These are phyloP conservation scores for Penicillium fuscoglaucum DNA, from an alignment of 2,329 filamentous ascomycete species.

Conservation along the genomic window DNA sequence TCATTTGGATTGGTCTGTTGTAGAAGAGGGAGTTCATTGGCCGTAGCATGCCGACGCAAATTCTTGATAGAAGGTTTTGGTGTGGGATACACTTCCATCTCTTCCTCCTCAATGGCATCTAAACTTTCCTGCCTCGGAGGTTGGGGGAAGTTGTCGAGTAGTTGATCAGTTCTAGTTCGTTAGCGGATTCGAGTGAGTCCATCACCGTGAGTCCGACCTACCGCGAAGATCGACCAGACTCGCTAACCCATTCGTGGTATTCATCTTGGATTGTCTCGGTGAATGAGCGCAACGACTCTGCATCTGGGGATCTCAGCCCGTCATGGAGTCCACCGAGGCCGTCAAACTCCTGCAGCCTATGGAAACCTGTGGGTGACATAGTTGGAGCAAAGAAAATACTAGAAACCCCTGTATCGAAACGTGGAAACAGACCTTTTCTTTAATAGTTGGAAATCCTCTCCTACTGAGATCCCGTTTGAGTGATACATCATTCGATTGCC, in stretches of 20 bases:
- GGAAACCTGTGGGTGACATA: slow-evolving; percentile 19
- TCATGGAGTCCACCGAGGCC: not conserved
- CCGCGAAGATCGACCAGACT: slow-evolving; percentile 20
- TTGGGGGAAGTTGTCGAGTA: slow-evolving; percentile 28
- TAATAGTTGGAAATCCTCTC: slow-evolving; percentile 11
- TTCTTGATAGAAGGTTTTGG: slow-evolving; percentile 29
- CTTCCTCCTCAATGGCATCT: slow-evolving; percentile 19
- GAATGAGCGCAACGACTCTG: slow-evolving; percentile 23
- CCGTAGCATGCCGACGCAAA: slow-evolving; percentile 28
- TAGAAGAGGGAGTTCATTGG: slow-evolving; percentile 31
- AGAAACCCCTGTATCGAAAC: not conserved
- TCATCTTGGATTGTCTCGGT: slow-evolving; percentile 20
- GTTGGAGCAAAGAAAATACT: not conserved
- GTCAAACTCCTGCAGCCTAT: not conserved
- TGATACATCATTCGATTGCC: slow-evolving; percentile 26
- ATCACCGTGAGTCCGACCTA: not conserved
- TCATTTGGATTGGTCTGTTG: slow-evolving; percentile 31
- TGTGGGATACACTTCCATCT: slow-evolving; percentile 14
- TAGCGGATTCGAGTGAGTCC: not conserved
- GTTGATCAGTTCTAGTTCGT: slow-evolving; percentile 16
- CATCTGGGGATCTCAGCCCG: slow-evolving; percentile 16
- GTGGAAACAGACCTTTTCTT: slow-evolving; percentile 1
- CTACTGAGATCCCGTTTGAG: not conserved
- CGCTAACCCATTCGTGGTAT: slow-evolving; percentile 25
- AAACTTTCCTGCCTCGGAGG: slow-evolving; percentile 22